A percentile compares a stretch with the other conserved stretches of the same genome.
These are phyloP conservation scores for Solanum ossicruentum DNA, from an alignment of 257 asterid species.

Conservation along the genomic window DNA sequence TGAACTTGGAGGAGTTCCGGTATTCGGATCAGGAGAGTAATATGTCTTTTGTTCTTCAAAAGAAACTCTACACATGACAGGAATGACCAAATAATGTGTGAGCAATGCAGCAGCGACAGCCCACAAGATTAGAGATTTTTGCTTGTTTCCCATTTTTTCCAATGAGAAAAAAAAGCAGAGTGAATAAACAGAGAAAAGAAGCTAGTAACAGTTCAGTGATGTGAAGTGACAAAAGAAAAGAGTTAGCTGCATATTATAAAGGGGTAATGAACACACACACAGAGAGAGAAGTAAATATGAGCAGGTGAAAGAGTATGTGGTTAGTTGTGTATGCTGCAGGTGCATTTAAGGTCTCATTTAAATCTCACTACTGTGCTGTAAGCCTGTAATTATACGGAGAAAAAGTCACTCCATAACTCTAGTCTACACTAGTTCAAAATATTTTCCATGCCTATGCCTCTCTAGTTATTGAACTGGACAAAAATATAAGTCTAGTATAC, in stretches of 20 bases:
- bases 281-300: slow-evolving; percentile 42
- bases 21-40: slow-evolving; percentile 40
- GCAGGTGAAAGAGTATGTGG: slow-evolving; percentile 63
- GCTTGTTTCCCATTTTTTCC: slow-evolving; percentile 12
- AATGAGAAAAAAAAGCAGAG: background rate
- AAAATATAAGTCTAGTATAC: too few species aligned
- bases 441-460: background rate
- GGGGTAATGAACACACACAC: slow-evolving; percentile 1
- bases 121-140: slow-evolving; percentile 27
- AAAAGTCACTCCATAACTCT: background rate
- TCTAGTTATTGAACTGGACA: too few species aligned
- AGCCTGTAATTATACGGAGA: background rate
- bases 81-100: slow-evolving; percentile 29
- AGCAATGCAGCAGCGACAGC: slow-evolving; percentile 33
- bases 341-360: slow-evolving; percentile 44
- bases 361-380: slow-evolving; percentile 5
- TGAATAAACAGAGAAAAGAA: background rate
- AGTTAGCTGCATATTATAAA: slow-evolving; percentile 12
- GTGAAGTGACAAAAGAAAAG: slow-evolving; percentile 6
- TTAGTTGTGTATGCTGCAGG: slow-evolving; percentile 50
- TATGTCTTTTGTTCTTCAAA: slow-evolving; percentile 51
- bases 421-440: background rate
- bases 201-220: background rate
- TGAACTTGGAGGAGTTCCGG: slow-evolving; percentile 30
- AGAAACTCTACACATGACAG: slow-evolving; percentile 18